phyloP scores from a whole-genome alignment of 2,329 filamentous ascomycete genomes.

The Pleoardoris graminearum region DNA sequence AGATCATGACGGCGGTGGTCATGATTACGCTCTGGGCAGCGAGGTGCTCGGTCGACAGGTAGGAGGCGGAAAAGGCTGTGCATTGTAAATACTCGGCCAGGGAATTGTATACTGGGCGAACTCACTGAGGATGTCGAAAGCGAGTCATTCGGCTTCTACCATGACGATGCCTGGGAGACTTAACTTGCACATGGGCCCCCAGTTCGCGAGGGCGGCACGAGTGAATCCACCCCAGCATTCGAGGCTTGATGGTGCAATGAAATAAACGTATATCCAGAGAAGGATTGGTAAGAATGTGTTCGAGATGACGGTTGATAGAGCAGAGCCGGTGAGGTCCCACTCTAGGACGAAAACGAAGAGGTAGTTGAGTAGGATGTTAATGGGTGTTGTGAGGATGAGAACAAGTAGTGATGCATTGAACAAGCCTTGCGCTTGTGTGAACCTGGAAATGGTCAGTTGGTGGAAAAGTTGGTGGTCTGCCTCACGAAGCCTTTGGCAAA shows the following conservation, averaged over 20 bases:
- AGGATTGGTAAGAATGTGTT: slow-evolving; percentile 55
- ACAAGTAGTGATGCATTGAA: slow-evolving; percentile 56
- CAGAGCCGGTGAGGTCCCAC: slow-evolving; percentile 57
- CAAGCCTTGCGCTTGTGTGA: slow-evolving; percentile 59
- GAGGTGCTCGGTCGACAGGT: slow-evolving; percentile 76
- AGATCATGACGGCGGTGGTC: slow-evolving; percentile 43
- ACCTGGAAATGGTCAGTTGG: slow-evolving; percentile 22
- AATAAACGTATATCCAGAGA: slow-evolving; percentile 52
- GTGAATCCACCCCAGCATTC: slow-evolving; percentile 74
- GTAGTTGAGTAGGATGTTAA: slow-evolving; percentile 57
- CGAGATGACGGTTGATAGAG: slow-evolving; percentile 54
- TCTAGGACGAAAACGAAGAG: slow-evolving; percentile 48
- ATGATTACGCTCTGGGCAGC: slow-evolving; percentile 69
- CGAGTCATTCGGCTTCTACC: slow-evolving; percentile 69
- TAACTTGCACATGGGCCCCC: slow-evolving; percentile 84
- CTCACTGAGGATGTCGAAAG: slow-evolving; percentile 50
- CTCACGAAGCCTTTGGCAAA: background rate
- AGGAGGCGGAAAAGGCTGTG: slow-evolving; percentile 70
- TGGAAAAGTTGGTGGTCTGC: background rate
- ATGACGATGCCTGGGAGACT: slow-evolving; percentile 89
- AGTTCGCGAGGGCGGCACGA: slow-evolving; percentile 68
- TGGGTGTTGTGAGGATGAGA: slow-evolving; percentile 52
- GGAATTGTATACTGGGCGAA: background rate
- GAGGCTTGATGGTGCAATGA: slow-evolving; percentile 45
- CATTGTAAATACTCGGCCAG: background rate